Evolutionary conservation across 2,329 filamentous ascomycete species (phyloP), one percentile per base, ranked within the genome.

Genomic region (Helotiales sp.): DNA sequence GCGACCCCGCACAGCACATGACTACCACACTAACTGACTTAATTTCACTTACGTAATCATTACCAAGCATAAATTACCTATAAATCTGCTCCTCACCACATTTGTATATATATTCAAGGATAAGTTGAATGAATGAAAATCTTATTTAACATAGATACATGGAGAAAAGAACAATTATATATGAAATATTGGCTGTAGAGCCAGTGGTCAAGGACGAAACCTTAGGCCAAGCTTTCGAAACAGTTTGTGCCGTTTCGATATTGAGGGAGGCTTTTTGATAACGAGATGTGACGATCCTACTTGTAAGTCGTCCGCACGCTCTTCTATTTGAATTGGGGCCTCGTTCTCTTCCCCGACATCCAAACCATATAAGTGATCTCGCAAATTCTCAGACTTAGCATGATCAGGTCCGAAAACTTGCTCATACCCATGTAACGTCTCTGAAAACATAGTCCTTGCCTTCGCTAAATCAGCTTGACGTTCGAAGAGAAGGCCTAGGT

Each of bases 141-240:
- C n/a, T n/a, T n/a, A n/a, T n/a, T n/a, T n/a, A n/a, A n/a, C n/a
- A n/a, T n/a, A n/a, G n/a, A n/a, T n/a, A n/a, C n/a, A n/a, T n/a
- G n/a, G n/a, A n/a, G 27, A 24, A 19, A 24, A 46, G 27, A 6
- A 46, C 40, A 22, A 22, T 5, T 7, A 34, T 19, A n/a, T n/a
- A n/a, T n/a, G n/a, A n/a, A n/a, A 75, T 71, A 76, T 76, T 53
- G 74, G 74, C 0, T 57, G 70, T 10, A 74, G 74, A 0, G 68
- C 72, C 0, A 62, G 75, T 70, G 52, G 30, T 33, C 54, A 62
- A 53, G 57, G 19, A 54, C 34, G 57, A 54, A 58, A 19, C 48
- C 48, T 51, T 36, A 40, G 15, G 22, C 49, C 49, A 52, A 52
- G 49, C 49, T 52, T 52, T 40, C 49, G 31, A 52, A 52, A 52